These are phyloP conservation scores for Mycocentrospora acerina DNA, from an alignment of 2,329 filamentous ascomycete genomes.

Conservation along the genomic window DNA sequence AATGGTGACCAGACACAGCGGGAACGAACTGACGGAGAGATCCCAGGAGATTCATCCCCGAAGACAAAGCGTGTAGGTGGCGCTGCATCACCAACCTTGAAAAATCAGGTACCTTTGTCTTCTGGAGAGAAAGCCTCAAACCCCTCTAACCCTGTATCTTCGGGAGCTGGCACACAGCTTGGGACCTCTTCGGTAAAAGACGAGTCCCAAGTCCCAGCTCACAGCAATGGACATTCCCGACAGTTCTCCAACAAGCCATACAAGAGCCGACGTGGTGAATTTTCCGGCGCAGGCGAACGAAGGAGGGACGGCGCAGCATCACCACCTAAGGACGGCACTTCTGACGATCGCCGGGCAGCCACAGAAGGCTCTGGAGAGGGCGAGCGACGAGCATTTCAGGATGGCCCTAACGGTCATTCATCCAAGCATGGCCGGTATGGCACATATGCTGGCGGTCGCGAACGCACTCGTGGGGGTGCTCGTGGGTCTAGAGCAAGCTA, in stretches of 20 bases:
- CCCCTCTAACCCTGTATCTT: constrained; percentile 10
- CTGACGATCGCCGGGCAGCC: constrained; percentile 34
- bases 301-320: constrained; percentile 36
- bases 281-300: constrained; percentile 28
- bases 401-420: constrained; percentile 31
- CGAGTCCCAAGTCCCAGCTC: constrained; percentile 16
- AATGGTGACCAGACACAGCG: constrained; percentile 40
- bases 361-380: constrained; percentile 36
- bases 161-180: constrained; percentile 27
- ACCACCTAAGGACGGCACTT: constrained; percentile 32
- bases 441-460: constrained; percentile 41
- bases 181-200: constrained; percentile 17
- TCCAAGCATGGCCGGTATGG: constrained; percentile 35
- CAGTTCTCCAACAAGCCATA: constrained; percentile 31
- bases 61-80: constrained; percentile 40
- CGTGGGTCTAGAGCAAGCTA: constrained; percentile 48
- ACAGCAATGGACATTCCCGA: constrained; percentile 31
- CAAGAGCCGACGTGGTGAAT: constrained; percentile 37
- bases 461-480: constrained; percentile 52
- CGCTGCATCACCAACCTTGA: constrained; percentile 31
- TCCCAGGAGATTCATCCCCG: constrained; percentile 31
- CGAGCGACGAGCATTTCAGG: constrained; percentile 33
- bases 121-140: constrained; percentile 30
- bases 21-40: constrained; percentile 28
- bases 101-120: constrained; percentile 26